A percentile compares a stretch with the other conserved stretches of the same genome.
These are phyloP conservation scores for Salmacisia buchloeana DNA, from an alignment of 1,284 basidiomycete genomes.

Conservation along the genomic window DNA sequence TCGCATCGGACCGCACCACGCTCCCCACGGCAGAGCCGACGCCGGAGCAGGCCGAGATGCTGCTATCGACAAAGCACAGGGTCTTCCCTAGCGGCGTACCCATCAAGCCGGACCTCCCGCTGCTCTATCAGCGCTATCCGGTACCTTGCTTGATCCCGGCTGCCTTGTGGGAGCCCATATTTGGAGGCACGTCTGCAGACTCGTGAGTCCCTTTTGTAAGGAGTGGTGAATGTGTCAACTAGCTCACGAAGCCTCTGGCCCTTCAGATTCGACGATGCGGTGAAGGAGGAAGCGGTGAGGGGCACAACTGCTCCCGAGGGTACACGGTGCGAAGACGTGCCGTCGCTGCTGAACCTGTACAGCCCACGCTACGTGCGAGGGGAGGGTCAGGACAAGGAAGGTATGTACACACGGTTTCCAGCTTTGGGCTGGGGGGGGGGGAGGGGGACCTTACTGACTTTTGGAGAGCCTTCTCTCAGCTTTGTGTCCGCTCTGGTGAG, in stretches of 20 bases:
- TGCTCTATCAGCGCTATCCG: too few relatives aligned
- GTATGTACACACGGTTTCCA: not conserved
- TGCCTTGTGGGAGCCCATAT: too few relatives aligned
- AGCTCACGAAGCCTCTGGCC: not conserved
- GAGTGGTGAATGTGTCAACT: too few relatives aligned
- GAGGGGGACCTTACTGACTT: not conserved
- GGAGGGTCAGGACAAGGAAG: not conserved
- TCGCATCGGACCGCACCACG: too few relatives aligned
- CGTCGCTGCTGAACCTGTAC: not conserved
- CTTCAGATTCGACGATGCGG: not conserved
- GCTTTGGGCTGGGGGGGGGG: not conserved
- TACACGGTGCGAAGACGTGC: not conserved
- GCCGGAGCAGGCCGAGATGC: too few relatives aligned
- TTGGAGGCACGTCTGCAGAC: too few relatives aligned
- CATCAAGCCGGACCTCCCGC: too few relatives aligned
- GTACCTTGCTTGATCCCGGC: too few relatives aligned
- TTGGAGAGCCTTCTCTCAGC: not conserved
- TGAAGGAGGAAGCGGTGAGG: not conserved
- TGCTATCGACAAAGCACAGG: too few relatives aligned
- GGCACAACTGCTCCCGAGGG: not conserved
- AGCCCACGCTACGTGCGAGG: slow-evolving; percentile 1
- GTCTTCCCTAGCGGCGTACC: too few relatives aligned
- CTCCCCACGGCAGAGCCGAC: too few relatives aligned
- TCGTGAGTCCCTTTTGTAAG: too few relatives aligned
- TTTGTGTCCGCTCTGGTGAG: slow-evolving; percentile 7